These are phyloP conservation scores for Penicillium sp. DNA, from an alignment of 2,329 filamentous ascomycete species.

Conservation along the genomic window DNA sequence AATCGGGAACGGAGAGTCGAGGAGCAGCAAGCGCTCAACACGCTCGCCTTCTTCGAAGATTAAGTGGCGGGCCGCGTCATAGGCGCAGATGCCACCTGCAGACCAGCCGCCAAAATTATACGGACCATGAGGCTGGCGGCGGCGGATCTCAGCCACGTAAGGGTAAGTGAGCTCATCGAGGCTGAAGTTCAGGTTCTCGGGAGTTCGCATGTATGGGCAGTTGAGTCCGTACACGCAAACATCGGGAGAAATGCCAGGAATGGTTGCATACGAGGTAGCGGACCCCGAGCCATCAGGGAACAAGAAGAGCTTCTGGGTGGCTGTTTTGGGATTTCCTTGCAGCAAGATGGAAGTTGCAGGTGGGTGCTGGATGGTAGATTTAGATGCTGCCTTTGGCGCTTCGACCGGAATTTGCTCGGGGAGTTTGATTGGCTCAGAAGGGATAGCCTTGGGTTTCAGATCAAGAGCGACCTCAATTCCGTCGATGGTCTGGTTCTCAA, in stretches of 20 bases:
- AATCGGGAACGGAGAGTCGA: constrained; percentile 69
- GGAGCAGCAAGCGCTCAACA: constrained; percentile 65
- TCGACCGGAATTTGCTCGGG: constrained; percentile 28
- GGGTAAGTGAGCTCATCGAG: constrained; percentile 41
- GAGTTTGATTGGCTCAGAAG: constrained; percentile 25
- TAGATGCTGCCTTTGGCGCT: constrained; percentile 22
- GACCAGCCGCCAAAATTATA: constrained; percentile 75
- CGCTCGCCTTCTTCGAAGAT: constrained; percentile 57
- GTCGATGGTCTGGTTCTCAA: constrained; percentile 48
- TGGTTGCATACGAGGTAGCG: constrained; percentile 50
- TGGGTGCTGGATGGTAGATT: constrained; percentile 32
- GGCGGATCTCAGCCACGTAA: constrained; percentile 51
- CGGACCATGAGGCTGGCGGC: constrained; percentile 56
- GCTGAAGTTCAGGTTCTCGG: constrained; percentile 38
- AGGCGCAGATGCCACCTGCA: constrained; percentile 75
- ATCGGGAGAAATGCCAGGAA: constrained; percentile 46
- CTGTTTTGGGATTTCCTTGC: constrained; percentile 49
- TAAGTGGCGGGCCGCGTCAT: constrained; percentile 67
- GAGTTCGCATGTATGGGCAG: constrained; percentile 51
- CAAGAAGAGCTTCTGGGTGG: constrained; percentile 46
- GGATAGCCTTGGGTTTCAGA: constrained; percentile 40
- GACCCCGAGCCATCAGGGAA: constrained; percentile 54
- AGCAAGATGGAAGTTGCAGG: constrained; percentile 48
- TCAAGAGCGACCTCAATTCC: constrained; percentile 45
- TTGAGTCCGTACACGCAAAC: constrained; percentile 49